Base-by-base conservation (phyloP, 768 basidiomycete species). In the Xerocomellus intermedius region DNA sequence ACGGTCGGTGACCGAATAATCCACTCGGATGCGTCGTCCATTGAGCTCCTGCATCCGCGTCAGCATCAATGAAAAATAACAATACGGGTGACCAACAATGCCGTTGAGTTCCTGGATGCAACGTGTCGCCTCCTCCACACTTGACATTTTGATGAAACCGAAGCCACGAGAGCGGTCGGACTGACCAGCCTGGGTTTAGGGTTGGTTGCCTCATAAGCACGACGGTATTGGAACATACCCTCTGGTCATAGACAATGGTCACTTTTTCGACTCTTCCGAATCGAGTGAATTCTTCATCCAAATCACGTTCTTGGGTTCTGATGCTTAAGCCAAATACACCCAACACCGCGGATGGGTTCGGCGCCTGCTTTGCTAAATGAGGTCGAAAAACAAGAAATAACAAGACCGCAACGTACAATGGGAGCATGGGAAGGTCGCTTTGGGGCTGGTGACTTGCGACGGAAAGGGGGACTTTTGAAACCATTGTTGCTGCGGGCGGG, bases 311-410 rank as follows among this genome's bases (percentile, higher is more conserved):
- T 51, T 86, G 82, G 4, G 96, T 98, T 51, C 95, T 84, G 53
- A 99, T 96, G 64, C 93, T 95, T 39, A 98, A 76, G n/a, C 96
- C 96, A 62, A 98, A 99, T n/a, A 98, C 94, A 54, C 96, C 96
- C 57, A 99, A 80, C 32, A 96, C 94, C 57, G 81, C 86, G 63
- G 89, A 87, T 21, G 94, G 90, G 70, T 87, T 88, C 46, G 92
- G 91, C 62, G 88, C 89, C 90, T 92, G 81, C 77, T 79, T 71
- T 59, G 69, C 67, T 41, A 61, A 54, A 69, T 82, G 58, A 80
- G 75, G 52, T 49, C 61, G 39, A 57, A 46, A 51, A 55, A 54
- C 30, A 21, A 47, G 17, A 2, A n/a, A 44, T 7, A 26, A 17
- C 56, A 35, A 59, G 37, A 45, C 16, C 5, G 0, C 16, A 55